Percentiles rank a stretch among this genome's conserved stretches.
phyloP scores from a whole-genome alignment of 1,284 basidiomycete species.

The Ganoderma leucocontextum region DNA sequence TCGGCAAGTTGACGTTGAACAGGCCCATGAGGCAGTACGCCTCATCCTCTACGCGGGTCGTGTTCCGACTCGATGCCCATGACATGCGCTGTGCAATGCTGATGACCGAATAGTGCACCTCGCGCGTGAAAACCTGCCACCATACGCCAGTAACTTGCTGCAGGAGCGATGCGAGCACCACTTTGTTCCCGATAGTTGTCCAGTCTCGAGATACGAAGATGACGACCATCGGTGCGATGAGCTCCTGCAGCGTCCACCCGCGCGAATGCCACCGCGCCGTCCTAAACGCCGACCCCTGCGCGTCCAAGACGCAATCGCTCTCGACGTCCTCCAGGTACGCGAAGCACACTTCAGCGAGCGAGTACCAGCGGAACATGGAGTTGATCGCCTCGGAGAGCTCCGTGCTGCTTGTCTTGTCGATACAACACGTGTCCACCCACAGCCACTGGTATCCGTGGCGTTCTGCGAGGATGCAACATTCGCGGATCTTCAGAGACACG shows the following conservation, averaged over 20 bases:
- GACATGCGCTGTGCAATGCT: conserved; percentile 7
- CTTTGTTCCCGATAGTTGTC: not conserved
- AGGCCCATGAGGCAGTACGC: conserved; percentile 21
- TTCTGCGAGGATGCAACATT: conserved; percentile 9
- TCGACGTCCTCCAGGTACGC: conserved; percentile 7
- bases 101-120: not conserved
- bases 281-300: not conserved
- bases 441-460: conserved; percentile 4
- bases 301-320: not conserved
- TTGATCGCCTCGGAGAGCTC: conserved; percentile 8
- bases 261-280: not conserved
- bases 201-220: not conserved
- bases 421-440: conserved; percentile 9
- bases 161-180: not conserved
- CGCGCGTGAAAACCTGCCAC: not conserved
- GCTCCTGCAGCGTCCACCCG: not conserved
- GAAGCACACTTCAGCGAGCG: not conserved
- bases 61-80: conserved; percentile 11
- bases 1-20: conserved; percentile 15
- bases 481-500: conserved; percentile 1
- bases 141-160: not conserved
- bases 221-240: not conserved
- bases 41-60: conserved; percentile 16
- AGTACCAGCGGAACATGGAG: conserved; percentile 9
- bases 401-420: conserved; percentile 6